phyloP scores from a whole-genome alignment of 2,329 filamentous ascomycete species.

The Curvularia spicifera region DNA sequence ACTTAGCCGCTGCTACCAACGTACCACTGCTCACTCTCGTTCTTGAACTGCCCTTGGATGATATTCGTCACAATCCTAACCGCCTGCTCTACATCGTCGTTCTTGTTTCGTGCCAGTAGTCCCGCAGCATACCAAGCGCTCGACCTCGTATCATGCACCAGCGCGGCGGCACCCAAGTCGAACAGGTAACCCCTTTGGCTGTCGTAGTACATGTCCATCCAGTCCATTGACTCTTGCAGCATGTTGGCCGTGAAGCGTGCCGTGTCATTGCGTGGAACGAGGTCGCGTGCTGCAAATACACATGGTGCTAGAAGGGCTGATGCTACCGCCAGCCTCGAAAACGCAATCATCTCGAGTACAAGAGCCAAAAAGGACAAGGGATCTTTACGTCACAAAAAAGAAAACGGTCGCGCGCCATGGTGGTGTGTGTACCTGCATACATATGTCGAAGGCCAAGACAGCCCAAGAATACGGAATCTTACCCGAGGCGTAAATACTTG shows the following conservation, averaged over 20 bases:
- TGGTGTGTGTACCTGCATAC: background rate
- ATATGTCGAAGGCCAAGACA: background rate
- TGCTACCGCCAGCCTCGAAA: constrained; percentile 19
- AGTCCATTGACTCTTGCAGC: constrained; percentile 59
- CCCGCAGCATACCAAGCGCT: constrained; percentile 67
- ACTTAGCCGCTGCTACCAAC: background rate
- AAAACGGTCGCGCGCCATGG: background rate
- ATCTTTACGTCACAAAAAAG: background rate
- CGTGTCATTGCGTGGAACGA: constrained; percentile 27
- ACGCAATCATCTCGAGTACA: constrained; percentile 13
- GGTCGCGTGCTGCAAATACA: constrained; percentile 12
- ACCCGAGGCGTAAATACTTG: constrained; percentile 3
- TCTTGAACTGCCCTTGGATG: constrained; percentile 60
- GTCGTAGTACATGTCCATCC: constrained; percentile 65
- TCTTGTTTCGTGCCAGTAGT: constrained; percentile 62
- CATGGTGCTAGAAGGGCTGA: constrained; percentile 17
- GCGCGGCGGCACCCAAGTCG: constrained; percentile 55
- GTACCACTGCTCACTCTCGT: constrained; percentile 62
- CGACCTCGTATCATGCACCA: constrained; percentile 63
- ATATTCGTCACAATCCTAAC: constrained; percentile 62
- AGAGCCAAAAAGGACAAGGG: background rate
- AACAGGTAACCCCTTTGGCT: constrained; percentile 60
- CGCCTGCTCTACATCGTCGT: constrained; percentile 58
- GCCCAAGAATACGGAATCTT: constrained; percentile 2
- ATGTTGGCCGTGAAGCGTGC: constrained; percentile 23